Percentiles rank a stretch among this genome's conserved stretches.
Conservation (phyloP, 176 grass and related monocot species). For the Aegilops tauschii region DNA sequence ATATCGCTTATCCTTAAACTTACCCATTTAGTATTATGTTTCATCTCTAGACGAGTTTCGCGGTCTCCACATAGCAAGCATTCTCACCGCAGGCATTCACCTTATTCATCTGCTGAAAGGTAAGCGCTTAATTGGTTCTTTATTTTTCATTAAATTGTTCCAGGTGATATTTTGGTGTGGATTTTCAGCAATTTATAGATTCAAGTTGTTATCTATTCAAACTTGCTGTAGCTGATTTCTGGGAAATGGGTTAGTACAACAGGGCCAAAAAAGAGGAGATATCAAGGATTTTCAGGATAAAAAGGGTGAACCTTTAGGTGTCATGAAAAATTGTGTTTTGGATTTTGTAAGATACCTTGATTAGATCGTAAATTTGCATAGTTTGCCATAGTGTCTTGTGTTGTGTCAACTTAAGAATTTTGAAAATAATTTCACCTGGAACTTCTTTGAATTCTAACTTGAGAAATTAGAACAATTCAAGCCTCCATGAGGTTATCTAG, state of each 20-base stretch:
- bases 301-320: not conserved
- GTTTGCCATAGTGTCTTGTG: not conserved
- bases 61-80: conserved; percentile 94
- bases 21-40: conserved; percentile 76
- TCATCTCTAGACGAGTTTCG: conserved; percentile 93
- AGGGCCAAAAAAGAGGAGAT: not conserved
- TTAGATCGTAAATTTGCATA: not conserved
- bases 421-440: not conserved
- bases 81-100: conserved; percentile 84
- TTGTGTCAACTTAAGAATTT: not conserved
- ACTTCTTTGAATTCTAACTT: too few relatives aligned
- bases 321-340: not conserved
- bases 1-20: conserved; percentile 56
- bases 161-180: conserved; percentile 27
- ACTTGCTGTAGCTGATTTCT: conserved; percentile 5
- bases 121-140: conserved; percentile 47
- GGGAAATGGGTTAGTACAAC: conserved; percentile 1
- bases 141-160: conserved; percentile 32
- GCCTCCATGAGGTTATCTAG: not conserved
- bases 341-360: not conserved
- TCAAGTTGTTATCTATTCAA: not conserved
- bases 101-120: conserved; percentile 66
- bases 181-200: conserved; percentile 6
- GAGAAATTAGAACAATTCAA: not conserved
- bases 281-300: not conserved